These are phyloP conservation scores for Fragaria vesca DNA, from an alignment of 306 rosid genomes.

Conservation along the genomic window DNA sequence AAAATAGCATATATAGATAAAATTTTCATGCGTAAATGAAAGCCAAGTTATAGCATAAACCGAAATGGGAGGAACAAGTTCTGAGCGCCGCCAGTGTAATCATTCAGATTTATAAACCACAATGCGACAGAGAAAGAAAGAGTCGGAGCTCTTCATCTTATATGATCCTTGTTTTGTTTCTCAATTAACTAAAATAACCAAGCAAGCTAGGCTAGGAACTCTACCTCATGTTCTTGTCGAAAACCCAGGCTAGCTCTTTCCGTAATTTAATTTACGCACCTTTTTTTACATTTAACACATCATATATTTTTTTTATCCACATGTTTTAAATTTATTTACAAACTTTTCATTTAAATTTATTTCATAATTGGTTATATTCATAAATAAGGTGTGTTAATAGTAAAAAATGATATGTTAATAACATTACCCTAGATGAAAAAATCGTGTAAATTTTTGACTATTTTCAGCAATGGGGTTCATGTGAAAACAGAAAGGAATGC, in stretches of 20 bases:
- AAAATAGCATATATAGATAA: constrained; percentile 1
- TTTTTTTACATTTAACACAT: too few species aligned
- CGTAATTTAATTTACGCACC: too few species aligned
- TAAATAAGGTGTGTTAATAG: too few species aligned
- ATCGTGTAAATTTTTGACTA: not conserved
- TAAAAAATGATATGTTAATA: too few species aligned
- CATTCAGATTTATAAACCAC: constrained; percentile 62
- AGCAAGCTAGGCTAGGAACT: not conserved
- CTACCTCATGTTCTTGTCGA: not conserved
- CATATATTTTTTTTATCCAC: too few species aligned
- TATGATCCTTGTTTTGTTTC: not conserved
- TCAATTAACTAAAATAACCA: not conserved
- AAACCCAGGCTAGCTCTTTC: not conserved
- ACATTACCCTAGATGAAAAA: not conserved
- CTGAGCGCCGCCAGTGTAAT: constrained; percentile 92
- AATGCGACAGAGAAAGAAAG: not conserved
- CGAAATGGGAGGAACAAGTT: constrained; percentile 68
- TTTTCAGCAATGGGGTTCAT: not conserved
- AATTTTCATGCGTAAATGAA: constrained; percentile 12
- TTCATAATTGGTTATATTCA: too few species aligned
- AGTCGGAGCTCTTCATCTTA: not conserved
- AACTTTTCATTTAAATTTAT: too few species aligned
- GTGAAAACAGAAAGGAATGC: not conserved
- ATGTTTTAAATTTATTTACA: too few species aligned
- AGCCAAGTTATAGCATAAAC: constrained; percentile 16